Conservation (phyloP, 208 protist genomes). For the Trypanosoma scelopori region DNA sequence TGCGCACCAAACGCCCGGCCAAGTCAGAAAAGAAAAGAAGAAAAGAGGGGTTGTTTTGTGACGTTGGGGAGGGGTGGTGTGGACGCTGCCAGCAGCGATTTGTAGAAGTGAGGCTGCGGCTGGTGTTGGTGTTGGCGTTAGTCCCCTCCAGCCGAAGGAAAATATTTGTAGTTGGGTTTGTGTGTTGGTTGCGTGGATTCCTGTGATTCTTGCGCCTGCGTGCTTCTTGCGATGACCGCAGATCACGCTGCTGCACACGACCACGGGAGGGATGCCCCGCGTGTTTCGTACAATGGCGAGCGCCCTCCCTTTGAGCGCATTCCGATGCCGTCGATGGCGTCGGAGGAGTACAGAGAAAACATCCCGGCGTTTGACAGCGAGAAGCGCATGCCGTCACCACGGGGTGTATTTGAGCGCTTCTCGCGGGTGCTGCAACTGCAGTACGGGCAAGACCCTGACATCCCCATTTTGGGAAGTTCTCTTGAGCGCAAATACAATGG, state of each 20-base stretch:
- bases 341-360: constrained; percentile 63
- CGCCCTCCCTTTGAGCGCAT: constrained; percentile 38
- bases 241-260: constrained; percentile 10
- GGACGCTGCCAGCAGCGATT: no score
- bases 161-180: no score
- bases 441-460: constrained; percentile 66
- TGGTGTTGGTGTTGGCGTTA: no score
- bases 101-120: no score
- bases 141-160: no score
- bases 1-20: no score
- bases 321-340: constrained; percentile 56
- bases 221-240: background rate
- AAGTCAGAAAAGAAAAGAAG: no score
- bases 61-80: no score
- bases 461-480: constrained; percentile 50
- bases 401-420: constrained; percentile 53
- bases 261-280: constrained; percentile 16
- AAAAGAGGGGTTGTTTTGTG: no score
- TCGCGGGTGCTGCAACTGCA: constrained; percentile 56
- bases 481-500: constrained; percentile 55
- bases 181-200: no score
- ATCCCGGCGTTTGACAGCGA: constrained; percentile 56
- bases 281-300: constrained; percentile 20
- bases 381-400: constrained; percentile 41
- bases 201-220: no score